Evolutionary conservation across 2,329 filamentous ascomycete species (phyloP).

Genomic region (Fusarium avenaceum): DNA sequence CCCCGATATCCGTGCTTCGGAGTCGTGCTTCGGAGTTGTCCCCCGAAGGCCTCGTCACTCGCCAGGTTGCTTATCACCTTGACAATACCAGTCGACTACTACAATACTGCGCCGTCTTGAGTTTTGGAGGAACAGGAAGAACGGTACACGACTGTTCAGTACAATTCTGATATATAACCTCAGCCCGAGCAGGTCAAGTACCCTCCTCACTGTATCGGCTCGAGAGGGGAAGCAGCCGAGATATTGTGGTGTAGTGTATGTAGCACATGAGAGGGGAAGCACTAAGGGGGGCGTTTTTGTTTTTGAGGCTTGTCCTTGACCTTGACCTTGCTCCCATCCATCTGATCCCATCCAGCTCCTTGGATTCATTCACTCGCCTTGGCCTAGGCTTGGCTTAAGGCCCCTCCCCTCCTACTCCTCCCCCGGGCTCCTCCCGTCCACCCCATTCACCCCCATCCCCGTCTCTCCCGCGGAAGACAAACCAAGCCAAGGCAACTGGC

Average conservation of each 20-base stretch:
- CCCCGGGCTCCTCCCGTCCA: slow-evolving; percentile 15
- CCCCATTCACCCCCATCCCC: slow-evolving; percentile 12
- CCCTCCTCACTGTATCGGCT: slow-evolving; percentile 12
- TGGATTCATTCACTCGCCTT: slow-evolving; percentile 30
- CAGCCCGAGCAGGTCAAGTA: not conserved
- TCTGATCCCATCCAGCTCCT: slow-evolving; percentile 36
- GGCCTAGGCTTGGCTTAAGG: slow-evolving; percentile 28
- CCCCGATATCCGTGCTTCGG: slow-evolving; percentile 16
- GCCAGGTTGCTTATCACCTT: slow-evolving; percentile 7
- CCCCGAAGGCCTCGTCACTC: slow-evolving; percentile 25
- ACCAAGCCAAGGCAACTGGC: slow-evolving; percentile 19
- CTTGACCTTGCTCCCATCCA: slow-evolving; percentile 36
- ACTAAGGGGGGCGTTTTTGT: slow-evolving; percentile 40
- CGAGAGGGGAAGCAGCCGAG: slow-evolving; percentile 39
- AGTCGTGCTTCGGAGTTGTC: slow-evolving; percentile 26
- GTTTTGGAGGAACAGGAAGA: slow-evolving; percentile 5
- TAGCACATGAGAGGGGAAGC: slow-evolving; percentile 44
- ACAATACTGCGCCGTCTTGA: slow-evolving; percentile 3
- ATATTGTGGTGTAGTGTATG: slow-evolving; percentile 26
- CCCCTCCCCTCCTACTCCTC: slow-evolving; percentile 16
- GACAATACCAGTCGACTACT: slow-evolving; percentile 18
- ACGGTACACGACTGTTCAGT: slow-evolving; percentile 2
- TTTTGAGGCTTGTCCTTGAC: slow-evolving; percentile 40
- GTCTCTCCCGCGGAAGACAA: slow-evolving; percentile 27
- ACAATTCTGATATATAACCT: slow-evolving; percentile 4